Evolutionary conservation across 2,329 filamentous ascomycete species (phyloP), one percentile per base, ranked within the genome.

Genomic region (Endoconidiophora polonica): DNA sequence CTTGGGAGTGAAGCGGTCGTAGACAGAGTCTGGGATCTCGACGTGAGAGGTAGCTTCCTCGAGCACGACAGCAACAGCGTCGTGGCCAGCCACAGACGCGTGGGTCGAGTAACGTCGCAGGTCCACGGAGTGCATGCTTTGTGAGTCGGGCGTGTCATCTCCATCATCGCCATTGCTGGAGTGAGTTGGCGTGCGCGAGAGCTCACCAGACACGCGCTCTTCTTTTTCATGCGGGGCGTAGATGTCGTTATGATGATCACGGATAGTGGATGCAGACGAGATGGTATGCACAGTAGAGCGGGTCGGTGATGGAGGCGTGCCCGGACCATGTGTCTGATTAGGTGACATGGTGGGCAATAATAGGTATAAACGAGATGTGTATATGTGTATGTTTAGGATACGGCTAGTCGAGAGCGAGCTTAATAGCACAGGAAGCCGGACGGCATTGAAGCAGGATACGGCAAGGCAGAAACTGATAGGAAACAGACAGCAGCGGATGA

Each of bases 1-100:
- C 14, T 66, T 64, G 3, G 65, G 63, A 0, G 79, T 72, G 54
- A 87, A 72, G 16, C 72, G 71, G 57, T 80, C 71, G 65, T 87
- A 90, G n/a, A 76, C 61, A 48, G 69, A 68, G 57, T 78, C 74
- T 10, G 67, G 67, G 24, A 70, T 58, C 52, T 69, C 65, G 12
- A 41, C 52, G 14, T 51, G 38, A 5, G 36, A 54, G 12, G 24
- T 23, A 6, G 46, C 42, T 26, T 52, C 50, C 23, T 52, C 50
- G 3, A 52, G 46, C 12, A 46, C 45, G 20, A 49, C 50, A 20
- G 41, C 50, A 6, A 52, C 50, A 14, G 50, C 50, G 24, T 52
- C 50, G 42, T 40, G 50, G 18, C 50, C 50, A 33, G 50, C 50
- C 23, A 52, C 46, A 18, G 50, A 52, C 26, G 43, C 50, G 20